These are phyloP conservation scores for Earliella scabrosa DNA, from an alignment of 1,284 basidiomycete species.

Conservation along the genomic window DNA sequence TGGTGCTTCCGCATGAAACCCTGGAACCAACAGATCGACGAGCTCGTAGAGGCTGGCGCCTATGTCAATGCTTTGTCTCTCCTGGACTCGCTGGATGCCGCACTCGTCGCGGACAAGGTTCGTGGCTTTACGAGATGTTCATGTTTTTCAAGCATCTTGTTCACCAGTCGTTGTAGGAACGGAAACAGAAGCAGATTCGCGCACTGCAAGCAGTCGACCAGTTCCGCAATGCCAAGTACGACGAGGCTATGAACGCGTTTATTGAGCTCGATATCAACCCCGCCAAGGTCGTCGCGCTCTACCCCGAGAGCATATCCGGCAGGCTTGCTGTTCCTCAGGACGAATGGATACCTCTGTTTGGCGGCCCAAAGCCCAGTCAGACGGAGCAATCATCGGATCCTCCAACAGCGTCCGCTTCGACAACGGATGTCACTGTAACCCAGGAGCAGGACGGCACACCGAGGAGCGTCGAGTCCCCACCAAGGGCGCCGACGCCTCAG, in stretches of 20 bases:
- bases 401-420: not conserved
- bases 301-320: conserved; percentile 83
- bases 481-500: conserved; percentile 44
- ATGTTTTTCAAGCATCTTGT: not conserved
- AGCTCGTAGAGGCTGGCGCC: conserved; percentile 73
- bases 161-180: conserved; percentile 44
- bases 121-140: not conserved
- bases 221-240: conserved; percentile 72
- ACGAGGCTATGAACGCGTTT: conserved; percentile 86
- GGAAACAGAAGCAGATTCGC: conserved; percentile 60
- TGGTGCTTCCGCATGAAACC: conserved; percentile 78
- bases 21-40: conserved; percentile 86
- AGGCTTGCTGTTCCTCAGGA: conserved; percentile 70
- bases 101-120: conserved; percentile 72
- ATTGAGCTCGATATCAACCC: conserved; percentile 91
- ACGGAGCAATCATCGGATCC: conserved; percentile 21
- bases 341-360: conserved; percentile 88
- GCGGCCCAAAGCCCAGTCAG: conserved; percentile 65
- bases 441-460: conserved; percentile 21
- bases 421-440: conserved; percentile 27
- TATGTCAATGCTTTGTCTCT: conserved; percentile 86
- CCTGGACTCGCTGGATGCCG: conserved; percentile 72
- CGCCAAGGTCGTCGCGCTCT: conserved; percentile 91
- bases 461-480: conserved; percentile 24
- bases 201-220: conserved; percentile 78